These are phyloP conservation scores for Onygenales sp. DNA, from an alignment of 2,329 filamentous ascomycete genomes.

Conservation along the genomic window DNA sequence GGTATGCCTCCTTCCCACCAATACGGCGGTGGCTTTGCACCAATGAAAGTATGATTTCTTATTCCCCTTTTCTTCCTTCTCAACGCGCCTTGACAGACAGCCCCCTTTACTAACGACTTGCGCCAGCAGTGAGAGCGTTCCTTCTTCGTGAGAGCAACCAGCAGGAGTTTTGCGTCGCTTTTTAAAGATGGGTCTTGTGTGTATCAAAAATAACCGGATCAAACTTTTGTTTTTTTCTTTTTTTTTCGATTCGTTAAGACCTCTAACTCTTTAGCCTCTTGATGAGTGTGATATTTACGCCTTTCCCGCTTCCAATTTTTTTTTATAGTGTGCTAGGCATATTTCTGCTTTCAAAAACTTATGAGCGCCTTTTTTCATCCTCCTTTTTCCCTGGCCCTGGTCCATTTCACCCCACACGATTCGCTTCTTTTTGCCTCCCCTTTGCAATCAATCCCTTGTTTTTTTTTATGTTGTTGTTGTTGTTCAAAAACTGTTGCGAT, in stretches of 20 bases:
- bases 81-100: background rate
- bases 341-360: background rate
- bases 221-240: background rate
- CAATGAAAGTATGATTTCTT: slow-evolving; percentile 49
- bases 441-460: background rate
- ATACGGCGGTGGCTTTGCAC: slow-evolving; percentile 54
- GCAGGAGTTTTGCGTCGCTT: slow-evolving; percentile 34
- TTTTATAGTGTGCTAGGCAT: background rate
- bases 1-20: slow-evolving; percentile 56
- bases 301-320: background rate
- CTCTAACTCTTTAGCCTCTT: slow-evolving; percentile 30
- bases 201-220: slow-evolving; percentile 19
- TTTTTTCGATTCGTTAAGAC: background rate
- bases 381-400: too few relatives aligned
- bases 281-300: slow-evolving; percentile 29
- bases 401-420: too few relatives aligned
- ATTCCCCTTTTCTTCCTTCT: background rate
- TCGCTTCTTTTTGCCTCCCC: background rate
- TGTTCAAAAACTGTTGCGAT: too few relatives aligned
- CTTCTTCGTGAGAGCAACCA: slow-evolving; percentile 32
- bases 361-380: background rate
- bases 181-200: slow-evolving; percentile 29
- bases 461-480: background rate
- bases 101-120: slow-evolving; percentile 12
- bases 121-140: slow-evolving; percentile 27